Evolutionary conservation across 176 grass and related monocot genomes (phyloP).

Genomic region (Bolboschoenus planiculmis): DNA sequence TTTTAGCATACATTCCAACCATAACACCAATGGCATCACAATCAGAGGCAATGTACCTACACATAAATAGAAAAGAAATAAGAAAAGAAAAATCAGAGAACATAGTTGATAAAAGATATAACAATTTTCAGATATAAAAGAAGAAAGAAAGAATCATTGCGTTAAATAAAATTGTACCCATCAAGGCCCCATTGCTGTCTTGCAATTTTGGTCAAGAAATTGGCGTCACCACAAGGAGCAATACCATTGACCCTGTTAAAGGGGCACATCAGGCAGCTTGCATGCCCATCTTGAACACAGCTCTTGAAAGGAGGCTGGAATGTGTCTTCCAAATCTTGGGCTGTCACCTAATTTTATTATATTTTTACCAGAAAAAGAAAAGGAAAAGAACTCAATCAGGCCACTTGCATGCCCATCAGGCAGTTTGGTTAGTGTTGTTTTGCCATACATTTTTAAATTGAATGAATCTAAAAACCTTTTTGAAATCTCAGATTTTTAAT

Average conservation of each 20-base stretch:
- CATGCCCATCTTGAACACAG: slow-evolving; percentile 64
- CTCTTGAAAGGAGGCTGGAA: slow-evolving; percentile 90
- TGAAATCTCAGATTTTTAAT: not conserved
- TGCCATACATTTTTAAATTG: not conserved
- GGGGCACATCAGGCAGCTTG: slow-evolving; percentile 85
- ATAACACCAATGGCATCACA: slow-evolving; percentile 60
- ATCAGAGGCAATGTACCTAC: slow-evolving; percentile 62
- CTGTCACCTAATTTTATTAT: slow-evolving; percentile 42
- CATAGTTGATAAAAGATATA: too few relatives aligned
- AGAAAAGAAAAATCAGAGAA: too few relatives aligned
- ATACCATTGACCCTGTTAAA: slow-evolving; percentile 89
- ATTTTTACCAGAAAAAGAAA: not conserved
- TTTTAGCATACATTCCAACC: slow-evolving; percentile 26
- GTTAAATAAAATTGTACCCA: too few relatives aligned
- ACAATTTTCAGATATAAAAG: too few relatives aligned
- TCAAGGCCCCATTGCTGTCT: slow-evolving; percentile 53
- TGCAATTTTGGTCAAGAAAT: slow-evolving; percentile 67
- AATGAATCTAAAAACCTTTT: not conserved
- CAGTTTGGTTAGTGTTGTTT: not conserved
- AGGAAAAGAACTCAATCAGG: too few relatives aligned
- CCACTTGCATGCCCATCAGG: too few relatives aligned
- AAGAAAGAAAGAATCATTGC: too few relatives aligned
- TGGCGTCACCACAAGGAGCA: slow-evolving; percentile 64
- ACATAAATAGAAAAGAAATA: too few relatives aligned
- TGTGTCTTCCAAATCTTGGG: slow-evolving; percentile 73